A percentile compares a stretch with the other conserved stretches of the same genome.
Evolutionary conservation across 352 stramenopile species (phyloP).

Genomic region (Phytophthora ohioensis): DNA sequence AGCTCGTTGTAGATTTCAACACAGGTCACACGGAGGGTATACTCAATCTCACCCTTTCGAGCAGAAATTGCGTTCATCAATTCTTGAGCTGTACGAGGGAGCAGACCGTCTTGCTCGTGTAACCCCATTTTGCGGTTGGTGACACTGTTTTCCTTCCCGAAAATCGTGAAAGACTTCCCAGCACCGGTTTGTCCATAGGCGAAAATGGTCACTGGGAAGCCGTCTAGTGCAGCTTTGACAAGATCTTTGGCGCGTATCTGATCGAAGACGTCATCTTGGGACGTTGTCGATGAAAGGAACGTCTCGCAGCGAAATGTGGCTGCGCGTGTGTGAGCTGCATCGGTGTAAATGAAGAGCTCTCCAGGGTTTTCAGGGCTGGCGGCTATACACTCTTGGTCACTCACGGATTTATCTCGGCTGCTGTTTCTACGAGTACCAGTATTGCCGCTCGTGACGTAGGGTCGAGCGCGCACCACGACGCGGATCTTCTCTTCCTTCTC

Average conservation of each 20-base stretch:
- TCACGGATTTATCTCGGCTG: conserved; percentile 5
- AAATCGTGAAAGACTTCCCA: conserved; percentile 83
- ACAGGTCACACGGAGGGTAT: conserved; percentile 71
- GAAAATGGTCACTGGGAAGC: conserved; percentile 79
- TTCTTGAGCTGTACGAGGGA: conserved; percentile 56
- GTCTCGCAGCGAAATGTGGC: conserved; percentile 75
- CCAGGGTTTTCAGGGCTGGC: conserved; percentile 48
- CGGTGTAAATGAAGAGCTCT: conserved; percentile 56
- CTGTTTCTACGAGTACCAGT: background rate
- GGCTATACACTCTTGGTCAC: conserved; percentile 38
- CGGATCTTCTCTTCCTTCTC: conserved; percentile 75
- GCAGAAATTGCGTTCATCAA: conserved; percentile 64
- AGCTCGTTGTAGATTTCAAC: conserved; percentile 86
- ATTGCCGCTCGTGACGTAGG: conserved; percentile 23
- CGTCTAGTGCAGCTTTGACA: conserved; percentile 61
- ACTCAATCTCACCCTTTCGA: conserved; percentile 50
- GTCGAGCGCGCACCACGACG: conserved; percentile 70
- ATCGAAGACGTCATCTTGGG: conserved; percentile 68
- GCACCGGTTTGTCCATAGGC: conserved; percentile 79
- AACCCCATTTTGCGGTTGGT: conserved; percentile 39
- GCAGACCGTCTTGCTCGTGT: conserved; percentile 54
- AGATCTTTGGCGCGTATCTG: conserved; percentile 53
- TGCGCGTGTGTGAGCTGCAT: conserved; percentile 39
- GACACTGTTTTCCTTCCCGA: conserved; percentile 60
- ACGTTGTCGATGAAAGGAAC: conserved; percentile 48